Base-by-base conservation (phyloP, 73 alveolate genomes). In the Halteria grandinella region DNA sequence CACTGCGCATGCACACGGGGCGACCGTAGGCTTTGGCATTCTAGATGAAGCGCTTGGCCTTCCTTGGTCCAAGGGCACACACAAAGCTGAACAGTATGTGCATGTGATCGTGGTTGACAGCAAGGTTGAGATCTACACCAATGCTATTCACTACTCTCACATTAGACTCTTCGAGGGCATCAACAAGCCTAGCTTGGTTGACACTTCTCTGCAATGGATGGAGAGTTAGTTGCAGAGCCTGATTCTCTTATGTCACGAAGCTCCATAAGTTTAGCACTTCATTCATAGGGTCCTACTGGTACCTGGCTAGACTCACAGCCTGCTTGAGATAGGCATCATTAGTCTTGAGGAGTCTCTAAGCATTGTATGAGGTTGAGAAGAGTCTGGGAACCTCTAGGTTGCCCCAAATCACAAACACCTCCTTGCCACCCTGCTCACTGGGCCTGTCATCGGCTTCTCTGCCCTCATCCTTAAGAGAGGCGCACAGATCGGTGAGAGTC, bases 11-110 rank as follows among this genome's bases (percentile, higher is more conserved):
- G 53, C 17, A 7, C 5, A 57, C 28, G 31, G 44, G 44, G 12
- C 32, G 40, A 5, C 86, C 87, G 10, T 36, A 21, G 36, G 57
- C 25, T 34, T 85, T 51, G 50, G 71, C 23, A 31, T 44, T 54
- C 48, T 86, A 69, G 31, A 93, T 83, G 54, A 90, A 57, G 49
- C 55, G 52, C 48, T 90, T 69, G 0, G 97, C 95, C 74, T 90
- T 93, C 28, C 87, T 69, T 21, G 97, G 98, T 0, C 98, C 98
- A 23, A 93, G 88, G 15, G 96, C 95, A 41, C 93, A 44, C 24
- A 93, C 44, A 54, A 90, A 93, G 57, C 72, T 41, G 29, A 93
- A 80, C 32, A 82, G 80, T 47, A 69, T 66, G 50, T 89, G 86
- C 58, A 87, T 64, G 85, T 93, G 98, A 14, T 75, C 51, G 44